Evolutionary conservation across 1,284 basidiomycete genomes (phyloP).

Genomic region (Rhodofomes roseus): DNA sequence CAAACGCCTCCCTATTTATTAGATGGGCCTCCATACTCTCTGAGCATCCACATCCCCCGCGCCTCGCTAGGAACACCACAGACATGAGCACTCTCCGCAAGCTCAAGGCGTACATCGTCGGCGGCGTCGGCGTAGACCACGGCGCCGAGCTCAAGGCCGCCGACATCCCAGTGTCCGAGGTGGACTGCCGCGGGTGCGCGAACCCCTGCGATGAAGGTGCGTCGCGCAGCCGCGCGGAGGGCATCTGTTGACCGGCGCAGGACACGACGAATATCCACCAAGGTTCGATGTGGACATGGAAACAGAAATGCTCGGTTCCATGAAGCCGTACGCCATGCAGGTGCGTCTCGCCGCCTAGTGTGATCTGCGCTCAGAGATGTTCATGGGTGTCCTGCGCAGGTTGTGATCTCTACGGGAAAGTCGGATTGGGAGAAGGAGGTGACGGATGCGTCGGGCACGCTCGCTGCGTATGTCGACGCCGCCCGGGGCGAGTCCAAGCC

Average conservation of each 20-base stretch:
- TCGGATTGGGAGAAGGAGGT: slow-evolving; percentile 83
- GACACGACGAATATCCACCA: slow-evolving; percentile 69
- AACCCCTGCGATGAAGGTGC: slow-evolving; percentile 75
- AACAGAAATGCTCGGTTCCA: slow-evolving; percentile 75
- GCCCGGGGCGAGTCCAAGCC: slow-evolving; percentile 16
- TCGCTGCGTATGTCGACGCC: slow-evolving; percentile 60
- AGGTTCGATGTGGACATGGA: slow-evolving; percentile 77
- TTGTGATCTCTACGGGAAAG: slow-evolving; percentile 86
- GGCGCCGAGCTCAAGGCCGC: slow-evolving; percentile 35
- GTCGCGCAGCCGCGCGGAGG: slow-evolving; percentile 2
- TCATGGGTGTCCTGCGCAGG: slow-evolving; percentile 34
- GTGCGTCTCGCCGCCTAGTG: slow-evolving; percentile 33
- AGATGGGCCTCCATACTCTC: background rate
- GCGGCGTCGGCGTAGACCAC: slow-evolving; percentile 23
- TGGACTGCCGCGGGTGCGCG: slow-evolving; percentile 71
- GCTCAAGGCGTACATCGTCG: slow-evolving; percentile 28
- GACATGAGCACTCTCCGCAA: slow-evolving; percentile 28
- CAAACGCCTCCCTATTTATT: background rate
- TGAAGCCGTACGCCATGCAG: slow-evolving; percentile 80
- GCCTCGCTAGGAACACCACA: background rate
- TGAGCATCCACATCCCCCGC: background rate
- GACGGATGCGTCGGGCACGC: slow-evolving; percentile 59
- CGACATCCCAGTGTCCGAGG: slow-evolving; percentile 65
- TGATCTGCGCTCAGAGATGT: background rate
- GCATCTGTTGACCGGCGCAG: slow-evolving; percentile 30